phyloP scores from a whole-genome alignment of 352 stramenopile species.

The Pythium monospermum region DNA sequence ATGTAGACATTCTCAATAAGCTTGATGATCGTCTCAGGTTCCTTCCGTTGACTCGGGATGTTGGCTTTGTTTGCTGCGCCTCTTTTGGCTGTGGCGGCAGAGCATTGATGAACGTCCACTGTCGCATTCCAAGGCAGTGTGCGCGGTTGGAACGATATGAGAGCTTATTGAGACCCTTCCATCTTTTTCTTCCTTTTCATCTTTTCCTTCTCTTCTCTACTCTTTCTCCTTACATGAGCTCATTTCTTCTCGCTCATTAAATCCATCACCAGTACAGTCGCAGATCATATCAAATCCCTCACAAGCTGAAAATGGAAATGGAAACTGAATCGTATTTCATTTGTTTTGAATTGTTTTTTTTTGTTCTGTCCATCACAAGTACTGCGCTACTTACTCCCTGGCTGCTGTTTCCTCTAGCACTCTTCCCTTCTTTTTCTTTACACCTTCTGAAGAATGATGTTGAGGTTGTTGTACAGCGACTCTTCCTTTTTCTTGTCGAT shows the following conservation, averaged over 20 bases:
- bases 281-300: too few species aligned
- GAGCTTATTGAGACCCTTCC: conserved; percentile 3
- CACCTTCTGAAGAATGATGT: conserved; percentile 83
- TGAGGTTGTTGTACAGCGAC: conserved; percentile 83
- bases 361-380: too few species aligned
- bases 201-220: too few species aligned
- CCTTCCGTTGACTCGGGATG: conserved; percentile 17
- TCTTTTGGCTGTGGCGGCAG: background rate
- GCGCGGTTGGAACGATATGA: conserved; percentile 12
- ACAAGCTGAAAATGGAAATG: too few species aligned
- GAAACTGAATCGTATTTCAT: too few species aligned
- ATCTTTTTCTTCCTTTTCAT: too few species aligned
- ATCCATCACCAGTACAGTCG: too few species aligned
- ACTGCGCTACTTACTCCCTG: too few species aligned
- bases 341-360: too few species aligned
- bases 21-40: conserved; percentile 21
- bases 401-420: background rate
- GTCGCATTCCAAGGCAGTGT: conserved; percentile 6
- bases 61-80: background rate
- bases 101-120: conserved; percentile 6
- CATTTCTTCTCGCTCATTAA: too few species aligned
- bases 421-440: conserved; percentile 20
- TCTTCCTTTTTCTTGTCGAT: conserved; percentile 81
- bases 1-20: conserved; percentile 23
- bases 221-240: too few species aligned